These are phyloP conservation scores for Phoma sp. DNA, from an alignment of 2,329 filamentous ascomycete genomes.

Conservation along the genomic window DNA sequence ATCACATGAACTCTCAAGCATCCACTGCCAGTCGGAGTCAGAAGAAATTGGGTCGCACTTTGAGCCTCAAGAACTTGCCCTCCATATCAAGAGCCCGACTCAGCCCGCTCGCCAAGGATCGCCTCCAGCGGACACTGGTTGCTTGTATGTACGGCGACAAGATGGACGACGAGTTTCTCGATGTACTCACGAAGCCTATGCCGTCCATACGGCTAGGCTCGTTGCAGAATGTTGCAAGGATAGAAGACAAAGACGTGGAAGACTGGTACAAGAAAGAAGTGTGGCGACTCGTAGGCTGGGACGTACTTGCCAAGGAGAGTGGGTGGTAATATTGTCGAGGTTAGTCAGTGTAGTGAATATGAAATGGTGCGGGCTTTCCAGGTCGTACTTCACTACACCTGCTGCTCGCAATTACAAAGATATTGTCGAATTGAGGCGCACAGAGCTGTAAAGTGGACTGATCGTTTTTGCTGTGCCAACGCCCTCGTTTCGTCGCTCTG, in stretches of 20 bases:
- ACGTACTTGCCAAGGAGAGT: conserved; percentile 49
- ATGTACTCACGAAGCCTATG: conserved; percentile 51
- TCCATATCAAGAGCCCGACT: conserved; percentile 41
- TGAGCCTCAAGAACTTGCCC: conserved; percentile 33
- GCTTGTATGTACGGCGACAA: conserved; percentile 51
- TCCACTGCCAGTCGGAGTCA: background rate
- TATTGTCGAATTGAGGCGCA: background rate
- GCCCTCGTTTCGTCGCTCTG: background rate
- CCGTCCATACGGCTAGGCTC: conserved; percentile 25
- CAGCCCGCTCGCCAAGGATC: conserved; percentile 47
- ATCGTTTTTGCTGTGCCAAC: no score
- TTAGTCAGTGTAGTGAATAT: background rate
- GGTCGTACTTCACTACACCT: no score
- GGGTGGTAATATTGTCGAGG: conserved; percentile 17
- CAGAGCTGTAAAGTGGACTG: no score
- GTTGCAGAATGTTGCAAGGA: conserved; percentile 41
- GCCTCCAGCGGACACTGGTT: conserved; percentile 55
- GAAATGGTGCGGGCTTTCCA: background rate
- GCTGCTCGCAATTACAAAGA: background rate
- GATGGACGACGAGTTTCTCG: conserved; percentile 48
- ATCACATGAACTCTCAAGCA: conserved; percentile 40
- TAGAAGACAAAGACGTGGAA: conserved; percentile 50
- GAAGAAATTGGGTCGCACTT: conserved; percentile 26
- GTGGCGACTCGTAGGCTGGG: conserved; percentile 66
- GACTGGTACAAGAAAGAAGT: conserved; percentile 64